Evolutionary conservation across 768 basidiomycete species (phyloP), one percentile per base, ranked within the genome.

Genomic region (Pleurotus salmoneostramineus): DNA sequence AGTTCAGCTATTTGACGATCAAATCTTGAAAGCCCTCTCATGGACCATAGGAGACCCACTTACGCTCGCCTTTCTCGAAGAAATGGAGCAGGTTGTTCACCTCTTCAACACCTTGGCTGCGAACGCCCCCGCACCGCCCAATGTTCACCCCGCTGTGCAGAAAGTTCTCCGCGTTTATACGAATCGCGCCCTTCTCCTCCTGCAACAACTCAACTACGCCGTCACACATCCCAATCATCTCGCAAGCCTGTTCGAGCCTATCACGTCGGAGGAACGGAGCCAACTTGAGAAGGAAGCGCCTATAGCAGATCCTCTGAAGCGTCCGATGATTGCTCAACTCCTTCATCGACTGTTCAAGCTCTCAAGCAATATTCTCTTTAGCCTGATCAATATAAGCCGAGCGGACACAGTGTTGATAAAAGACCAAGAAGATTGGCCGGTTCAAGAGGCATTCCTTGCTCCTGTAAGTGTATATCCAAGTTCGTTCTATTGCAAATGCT

Each of bases 191-290:
- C 71, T 95, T 15, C 75, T 84, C 34, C 82, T 96, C 27, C 77
- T 97, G 0, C 93, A 94, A 66, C 90, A 94, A 62, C 72, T 97
- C 60, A 95, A 94, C 69, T 94, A 95, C 62, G 90, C 92, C 0
- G 78, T 96, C 48, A 88, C 92, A 0, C 95, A 98, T 69, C 95
- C 95, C 5, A 91, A 95, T 65, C 88, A 94, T 64, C 80, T 97
- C 10, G 85, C 88, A 1, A 87, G 87, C 62, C 76, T 92, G 31
- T 76, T 95, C 63, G 92, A 95, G 58, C 88, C 93, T 5, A 78
- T 91, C 11, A 88, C 89, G 0, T 68, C 80, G 1, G 92, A 93
- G 8, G 95, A 96, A 63, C 82, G 88, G 5, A 71, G 71, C 0
- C 76, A 77, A 50, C 76, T 91, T 49, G 89, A 94, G 64, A 86